Conservation (phyloP, 2,329 filamentous ascomycete species). For the Venturia pyrina region DNA sequence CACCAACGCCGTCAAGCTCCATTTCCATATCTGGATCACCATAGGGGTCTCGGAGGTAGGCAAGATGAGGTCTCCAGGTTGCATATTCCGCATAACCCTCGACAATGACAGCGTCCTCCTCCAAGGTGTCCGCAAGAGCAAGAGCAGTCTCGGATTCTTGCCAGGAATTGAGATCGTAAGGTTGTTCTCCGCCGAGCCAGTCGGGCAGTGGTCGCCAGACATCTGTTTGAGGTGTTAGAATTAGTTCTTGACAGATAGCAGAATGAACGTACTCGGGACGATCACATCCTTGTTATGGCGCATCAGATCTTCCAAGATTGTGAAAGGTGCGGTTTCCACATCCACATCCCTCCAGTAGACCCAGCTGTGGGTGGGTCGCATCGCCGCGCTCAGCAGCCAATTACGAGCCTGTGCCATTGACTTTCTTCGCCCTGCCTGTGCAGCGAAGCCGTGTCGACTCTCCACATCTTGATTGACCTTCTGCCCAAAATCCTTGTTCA, state of each 20-base stretch:
- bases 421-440: conserved; percentile 86
- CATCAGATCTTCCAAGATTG: conserved; percentile 96
- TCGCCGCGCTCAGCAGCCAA: conserved; percentile 86
- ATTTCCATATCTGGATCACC: conserved; percentile 99
- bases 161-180: conserved; percentile 98
- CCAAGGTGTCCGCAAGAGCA: conserved; percentile 83
- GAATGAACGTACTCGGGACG: conserved; percentile 70
- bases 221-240: conserved; percentile 31
- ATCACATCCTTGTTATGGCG: conserved; percentile 98
- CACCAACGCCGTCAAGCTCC: conserved; percentile 96
- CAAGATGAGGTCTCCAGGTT: conserved; percentile 93
- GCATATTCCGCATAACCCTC: conserved; percentile 98
- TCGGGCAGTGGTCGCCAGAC: conserved; percentile 98
- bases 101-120: conserved; percentile 97
- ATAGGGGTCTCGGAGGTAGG: conserved; percentile 91
- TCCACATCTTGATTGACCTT: conserved; percentile 97
- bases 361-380: conserved; percentile 95
- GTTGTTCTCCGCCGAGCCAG: conserved; percentile 96
- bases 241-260: background rate
- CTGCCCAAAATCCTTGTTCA: conserved; percentile 98
- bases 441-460: conserved; percentile 92
- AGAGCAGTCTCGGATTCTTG: conserved; percentile 97
- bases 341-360: conserved; percentile 99
- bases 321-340: conserved; percentile 93
- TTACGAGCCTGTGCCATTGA: conserved; percentile 97